Base-by-base conservation (phyloP, 2,329 filamentous ascomycete species). In the Camptophora hylomeconis region DNA sequence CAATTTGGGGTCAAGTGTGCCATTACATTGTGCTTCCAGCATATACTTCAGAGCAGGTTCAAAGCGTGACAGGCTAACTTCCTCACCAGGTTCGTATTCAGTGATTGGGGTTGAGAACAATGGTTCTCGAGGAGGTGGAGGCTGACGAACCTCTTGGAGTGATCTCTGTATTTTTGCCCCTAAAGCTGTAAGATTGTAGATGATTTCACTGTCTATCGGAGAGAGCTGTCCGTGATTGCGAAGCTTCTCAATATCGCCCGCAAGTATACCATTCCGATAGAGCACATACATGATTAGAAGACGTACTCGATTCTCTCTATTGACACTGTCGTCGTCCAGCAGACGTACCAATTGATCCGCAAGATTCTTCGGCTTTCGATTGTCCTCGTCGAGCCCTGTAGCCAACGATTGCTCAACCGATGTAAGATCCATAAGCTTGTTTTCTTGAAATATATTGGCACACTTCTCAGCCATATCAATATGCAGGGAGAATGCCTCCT, bases 391-490 rank as follows among this genome's bases (percentile, higher is more conserved):
- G 4, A 94, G 60, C 0, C 89, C 89, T 1, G 89, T 95, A 7
- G 86, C 80, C 40, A 98, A 65, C 16, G 75, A 82, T 64, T 95
- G 89, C 56, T 98, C 89, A 5, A 86, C 69, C 0, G 80, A 78
- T 8, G 84, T 84, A 33, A 95, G 65, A 47, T 98, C 89, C 5
- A 80, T 69, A 5, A 98, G 65, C 49, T 92, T 93, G 50, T 77
- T 72, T 29, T 73, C 63, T 50, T 92, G 76, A 46, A 98, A 98
- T 20, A 80, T 72, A 44, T 83, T 83, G 86, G 95, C 95, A 51
- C 84, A 92, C 51, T 93, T 84, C 51, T 94, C 80, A 2, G 89
- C 89, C 87, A 98, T 95, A 42, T 76, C 87, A 22, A 98, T 64
- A 55, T 98, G 89, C 30, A 98, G 61, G 0, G 86, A 89, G 53